Conservation (phyloP, 1,139 yeast genomes). For the Pichia inconspicua region DNA sequence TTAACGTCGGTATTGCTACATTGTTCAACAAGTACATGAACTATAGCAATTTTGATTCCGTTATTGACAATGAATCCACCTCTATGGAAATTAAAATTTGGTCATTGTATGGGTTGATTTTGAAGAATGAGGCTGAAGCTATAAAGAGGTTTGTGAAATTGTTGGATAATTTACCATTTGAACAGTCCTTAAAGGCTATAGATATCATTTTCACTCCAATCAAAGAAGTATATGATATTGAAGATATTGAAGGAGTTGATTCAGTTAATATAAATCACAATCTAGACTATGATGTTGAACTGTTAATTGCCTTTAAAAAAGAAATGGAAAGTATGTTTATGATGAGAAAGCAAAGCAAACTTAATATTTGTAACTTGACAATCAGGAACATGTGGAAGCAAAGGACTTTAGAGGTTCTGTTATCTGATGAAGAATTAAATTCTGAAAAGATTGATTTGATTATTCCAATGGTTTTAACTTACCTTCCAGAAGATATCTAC, state of each 20-base stretch:
- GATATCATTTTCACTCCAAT: slow-evolving; percentile 11
- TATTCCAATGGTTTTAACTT: slow-evolving; percentile 11
- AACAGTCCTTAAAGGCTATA: slow-evolving; percentile 5
- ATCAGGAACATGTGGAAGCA: slow-evolving; percentile 17
- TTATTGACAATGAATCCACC: neutral
- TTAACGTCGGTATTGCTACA: slow-evolving; percentile 7
- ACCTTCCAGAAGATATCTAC: slow-evolving; percentile 12
- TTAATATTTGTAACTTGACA: slow-evolving; percentile 19
- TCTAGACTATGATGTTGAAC: slow-evolving; percentile 1
- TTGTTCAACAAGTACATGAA: slow-evolving; percentile 13
- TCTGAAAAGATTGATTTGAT: slow-evolving; percentile 2
- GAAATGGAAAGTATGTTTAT: slow-evolving; percentile 4
- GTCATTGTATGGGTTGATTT: slow-evolving; percentile 13
- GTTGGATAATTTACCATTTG: slow-evolving; percentile 1
- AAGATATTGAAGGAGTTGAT: slow-evolving; percentile 1
- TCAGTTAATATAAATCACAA: neutral
- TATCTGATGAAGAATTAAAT: neutral
- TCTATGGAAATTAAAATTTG: slow-evolving; percentile 9
- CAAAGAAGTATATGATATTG: slow-evolving; percentile 11
- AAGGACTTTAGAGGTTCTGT: slow-evolving; percentile 10
- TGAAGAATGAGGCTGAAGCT: slow-evolving; percentile 12
- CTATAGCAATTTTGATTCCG: slow-evolving; percentile 1
- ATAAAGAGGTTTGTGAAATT: slow-evolving; percentile 5
- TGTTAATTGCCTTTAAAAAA: slow-evolving; percentile 8
- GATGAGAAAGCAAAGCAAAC: slow-evolving; percentile 17